These are phyloP conservation scores for Hura crepitans DNA, from an alignment of 441 rosid species.

Conservation along the genomic window DNA sequence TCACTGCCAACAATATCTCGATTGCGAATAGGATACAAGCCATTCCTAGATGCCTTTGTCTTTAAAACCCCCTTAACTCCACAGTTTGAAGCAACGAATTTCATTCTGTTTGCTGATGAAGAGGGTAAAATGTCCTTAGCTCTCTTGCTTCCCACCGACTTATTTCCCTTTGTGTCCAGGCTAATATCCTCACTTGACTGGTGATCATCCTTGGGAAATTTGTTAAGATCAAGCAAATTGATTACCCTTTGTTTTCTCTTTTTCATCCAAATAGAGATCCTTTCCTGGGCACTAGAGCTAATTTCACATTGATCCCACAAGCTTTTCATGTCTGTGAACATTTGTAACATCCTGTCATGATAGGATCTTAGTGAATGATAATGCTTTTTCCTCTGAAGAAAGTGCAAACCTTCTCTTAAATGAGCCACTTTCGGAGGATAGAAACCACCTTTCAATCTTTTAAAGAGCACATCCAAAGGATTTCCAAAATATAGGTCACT, in stretches of 20 bases:
- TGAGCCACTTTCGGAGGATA: constrained; percentile 48
- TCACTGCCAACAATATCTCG: constrained; percentile 26
- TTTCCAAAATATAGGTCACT: constrained; percentile 50
- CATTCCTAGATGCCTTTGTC: constrained; percentile 32
- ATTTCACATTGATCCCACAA: constrained; percentile 41
- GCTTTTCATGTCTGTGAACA: constrained; percentile 43
- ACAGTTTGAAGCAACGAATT: constrained; percentile 27
- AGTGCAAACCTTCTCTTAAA: constrained; percentile 38
- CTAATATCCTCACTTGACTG: constrained; percentile 31
- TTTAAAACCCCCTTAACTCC: constrained; percentile 40
- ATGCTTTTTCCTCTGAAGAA: constrained; percentile 38
- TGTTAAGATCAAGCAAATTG: constrained; percentile 52
- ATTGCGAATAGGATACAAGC: constrained; percentile 27
- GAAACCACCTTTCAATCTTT: constrained; percentile 53
- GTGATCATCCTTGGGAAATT: constrained; percentile 44
- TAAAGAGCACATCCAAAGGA: constrained; percentile 48
- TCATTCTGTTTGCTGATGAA: constrained; percentile 28
- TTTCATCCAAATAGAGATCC: constrained; percentile 43
- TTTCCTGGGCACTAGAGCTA: constrained; percentile 30
- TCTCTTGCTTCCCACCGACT: constrained; percentile 28
- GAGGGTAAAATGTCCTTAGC: constrained; percentile 21
- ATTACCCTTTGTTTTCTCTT: constrained; percentile 33
- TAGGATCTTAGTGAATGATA: constrained; percentile 48
- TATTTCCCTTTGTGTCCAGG: constrained; percentile 29
- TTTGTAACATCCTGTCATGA: constrained; percentile 43